Percentiles rank a stretch among this genome's conserved stretches.
Conservation (phyloP, 2,329 filamentous ascomycete species). For the Bipolaris sorokiniana region DNA sequence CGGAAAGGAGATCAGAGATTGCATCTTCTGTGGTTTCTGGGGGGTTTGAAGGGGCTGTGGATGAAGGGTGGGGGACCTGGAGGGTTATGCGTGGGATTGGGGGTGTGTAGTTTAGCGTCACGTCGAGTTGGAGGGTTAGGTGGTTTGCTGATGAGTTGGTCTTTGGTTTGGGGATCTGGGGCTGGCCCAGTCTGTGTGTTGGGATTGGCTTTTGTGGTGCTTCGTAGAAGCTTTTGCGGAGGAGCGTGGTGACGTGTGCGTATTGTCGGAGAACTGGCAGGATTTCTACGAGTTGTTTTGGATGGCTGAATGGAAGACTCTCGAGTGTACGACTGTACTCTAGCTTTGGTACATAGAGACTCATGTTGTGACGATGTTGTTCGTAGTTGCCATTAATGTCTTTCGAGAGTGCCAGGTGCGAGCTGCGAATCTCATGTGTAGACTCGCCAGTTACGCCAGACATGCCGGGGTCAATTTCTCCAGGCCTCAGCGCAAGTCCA, state of each 20-base stretch:
- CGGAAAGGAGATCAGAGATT: constrained; percentile 14
- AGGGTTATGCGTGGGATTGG: constrained; percentile 42
- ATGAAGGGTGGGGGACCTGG: constrained; percentile 38
- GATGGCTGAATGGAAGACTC: constrained; percentile 77
- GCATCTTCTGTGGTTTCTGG: constrained; percentile 11
- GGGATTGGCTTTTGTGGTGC: constrained; percentile 39
- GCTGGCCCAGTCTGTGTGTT: constrained; percentile 15
- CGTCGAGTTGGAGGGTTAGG: constrained; percentile 33
- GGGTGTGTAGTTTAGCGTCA: constrained; percentile 39
- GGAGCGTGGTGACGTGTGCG: constrained; percentile 69
- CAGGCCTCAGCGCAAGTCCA: constrained; percentile 58
- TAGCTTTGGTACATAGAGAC: constrained; percentile 72
- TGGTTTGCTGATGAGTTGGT: not conserved
- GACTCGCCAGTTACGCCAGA: constrained; percentile 43
- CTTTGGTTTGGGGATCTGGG: constrained; percentile 2
- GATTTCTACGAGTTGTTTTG: constrained; percentile 74
- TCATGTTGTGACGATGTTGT: constrained; percentile 58
- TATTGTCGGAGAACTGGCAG: constrained; percentile 77
- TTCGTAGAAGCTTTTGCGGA: constrained; percentile 64
- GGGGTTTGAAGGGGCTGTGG: not conserved
- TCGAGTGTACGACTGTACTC: constrained; percentile 72
- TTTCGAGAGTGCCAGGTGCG: constrained; percentile 49
- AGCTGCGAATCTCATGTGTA: constrained; percentile 59
- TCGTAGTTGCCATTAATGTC: constrained; percentile 31
- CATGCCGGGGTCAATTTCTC: constrained; percentile 61